phyloP scores from a whole-genome alignment of 331 rosid species.

The Acacia concinna region DNA sequence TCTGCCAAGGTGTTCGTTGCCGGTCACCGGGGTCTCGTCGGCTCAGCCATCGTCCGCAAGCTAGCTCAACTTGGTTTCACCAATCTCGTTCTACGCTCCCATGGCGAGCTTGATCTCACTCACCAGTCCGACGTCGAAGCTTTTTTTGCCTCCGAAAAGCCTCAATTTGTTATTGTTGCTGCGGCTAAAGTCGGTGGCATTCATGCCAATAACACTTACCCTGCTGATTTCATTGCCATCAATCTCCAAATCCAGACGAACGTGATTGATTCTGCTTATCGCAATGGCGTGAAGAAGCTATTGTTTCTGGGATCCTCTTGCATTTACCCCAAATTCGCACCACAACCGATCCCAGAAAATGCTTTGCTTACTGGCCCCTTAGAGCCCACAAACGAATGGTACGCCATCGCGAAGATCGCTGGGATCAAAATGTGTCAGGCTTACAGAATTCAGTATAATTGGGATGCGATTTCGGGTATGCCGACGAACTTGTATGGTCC shows the following conservation, averaged over 20 bases:
- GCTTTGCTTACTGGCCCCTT: slow-evolving; percentile 82
- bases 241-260: slow-evolving; percentile 96
- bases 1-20: slow-evolving; percentile 86
- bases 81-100: slow-evolving; percentile 66
- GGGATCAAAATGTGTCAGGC: slow-evolving; percentile 98
- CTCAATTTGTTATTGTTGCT: slow-evolving; percentile 74
- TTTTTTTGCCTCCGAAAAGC: slow-evolving; percentile 75
- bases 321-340: slow-evolving; percentile 94
- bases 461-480: slow-evolving; percentile 97
- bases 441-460: slow-evolving; percentile 71
- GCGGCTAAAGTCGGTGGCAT: slow-evolving; percentile 99
- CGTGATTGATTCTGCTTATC: slow-evolving; percentile 71
- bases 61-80: slow-evolving; percentile 70
- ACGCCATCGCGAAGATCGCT: slow-evolving; percentile 92
- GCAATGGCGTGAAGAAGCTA: slow-evolving; percentile 69
- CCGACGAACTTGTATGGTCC: slow-evolving; percentile 94
- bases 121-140: slow-evolving; percentile 84
- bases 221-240: slow-evolving; percentile 84
- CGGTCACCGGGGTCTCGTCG: slow-evolving; percentile 95
- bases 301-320: slow-evolving; percentile 90
- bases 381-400: slow-evolving; percentile 99
- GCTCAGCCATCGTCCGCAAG: slow-evolving; percentile 87
- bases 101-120: slow-evolving; percentile 81
- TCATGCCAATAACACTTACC: slow-evolving; percentile 93
- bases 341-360: slow-evolving; percentile 87